phyloP scores from a whole-genome alignment of 805 yeast species.

The Nakazawaea siamensis region DNA sequence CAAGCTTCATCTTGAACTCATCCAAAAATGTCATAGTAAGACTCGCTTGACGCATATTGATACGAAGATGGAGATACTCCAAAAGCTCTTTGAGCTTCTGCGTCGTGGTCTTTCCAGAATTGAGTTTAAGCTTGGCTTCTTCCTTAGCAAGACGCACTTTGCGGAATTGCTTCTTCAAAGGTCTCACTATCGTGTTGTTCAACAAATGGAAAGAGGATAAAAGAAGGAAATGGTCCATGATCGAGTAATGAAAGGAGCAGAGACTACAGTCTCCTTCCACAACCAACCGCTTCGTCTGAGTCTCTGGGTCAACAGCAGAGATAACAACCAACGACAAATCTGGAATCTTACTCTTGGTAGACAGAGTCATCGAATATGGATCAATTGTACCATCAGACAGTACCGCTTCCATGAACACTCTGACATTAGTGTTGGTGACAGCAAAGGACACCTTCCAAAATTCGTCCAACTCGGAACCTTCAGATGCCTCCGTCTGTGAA shows the following conservation, averaged over 20 bases:
- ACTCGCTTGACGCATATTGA: slow-evolving; percentile 16
- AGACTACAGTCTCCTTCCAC: slow-evolving; percentile 7
- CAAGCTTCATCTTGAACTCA: slow-evolving; percentile 40
- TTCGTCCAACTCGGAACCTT: slow-evolving; percentile 3
- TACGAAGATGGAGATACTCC: slow-evolving; percentile 2
- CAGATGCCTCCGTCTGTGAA: no score
- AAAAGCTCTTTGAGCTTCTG: slow-evolving; percentile 2
- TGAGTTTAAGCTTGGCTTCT: neutral
- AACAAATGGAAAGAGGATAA: slow-evolving; percentile 37
- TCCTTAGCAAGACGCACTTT: neutral
- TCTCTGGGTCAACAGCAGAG: slow-evolving; percentile 1
- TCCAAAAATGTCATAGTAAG: slow-evolving; percentile 34
- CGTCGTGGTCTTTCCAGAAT: neutral
- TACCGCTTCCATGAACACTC: neutral
- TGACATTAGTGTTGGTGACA: slow-evolving; percentile 1
- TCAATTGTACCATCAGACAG: slow-evolving; percentile 2
- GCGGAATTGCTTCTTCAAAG: neutral
- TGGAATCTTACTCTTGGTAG: slow-evolving; percentile 1
- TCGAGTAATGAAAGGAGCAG: slow-evolving; percentile 20
- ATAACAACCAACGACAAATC: neutral
- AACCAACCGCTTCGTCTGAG: neutral
- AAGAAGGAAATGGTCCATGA: slow-evolving; percentile 35
- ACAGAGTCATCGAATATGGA: slow-evolving; percentile 7
- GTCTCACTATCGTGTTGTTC: slow-evolving; percentile 25
- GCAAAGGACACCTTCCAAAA: slow-evolving; percentile 3